Conservation (phyloP, 1,284 basidiomycete species). For the Acaromyces ingoldii region DNA sequence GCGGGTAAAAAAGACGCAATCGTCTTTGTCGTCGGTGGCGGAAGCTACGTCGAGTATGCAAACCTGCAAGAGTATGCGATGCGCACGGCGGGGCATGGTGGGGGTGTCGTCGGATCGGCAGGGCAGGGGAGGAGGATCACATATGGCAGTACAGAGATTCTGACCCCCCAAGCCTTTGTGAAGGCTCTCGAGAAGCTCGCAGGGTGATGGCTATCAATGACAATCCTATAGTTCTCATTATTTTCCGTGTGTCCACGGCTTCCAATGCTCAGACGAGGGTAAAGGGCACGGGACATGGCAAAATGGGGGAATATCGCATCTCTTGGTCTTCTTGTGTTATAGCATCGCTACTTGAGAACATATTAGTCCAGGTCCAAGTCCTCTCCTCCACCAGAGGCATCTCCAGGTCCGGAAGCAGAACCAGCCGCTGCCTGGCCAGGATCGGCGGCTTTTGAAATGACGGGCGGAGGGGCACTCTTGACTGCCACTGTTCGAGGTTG, state of each 20-base stretch:
- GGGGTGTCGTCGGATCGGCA: slow-evolving; percentile 42
- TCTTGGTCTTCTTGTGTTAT: too few relatives aligned
- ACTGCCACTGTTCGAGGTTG: too few relatives aligned
- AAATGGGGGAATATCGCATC: too few relatives aligned
- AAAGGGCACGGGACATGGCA: too few relatives aligned
- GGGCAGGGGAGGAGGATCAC: slow-evolving; percentile 62
- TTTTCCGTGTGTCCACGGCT: not conserved
- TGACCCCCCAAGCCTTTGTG: slow-evolving; percentile 82
- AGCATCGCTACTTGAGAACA: too few relatives aligned
- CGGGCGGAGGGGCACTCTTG: too few relatives aligned
- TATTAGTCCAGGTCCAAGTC: too few relatives aligned
- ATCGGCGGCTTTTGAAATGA: too few relatives aligned
- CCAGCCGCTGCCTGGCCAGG: too few relatives aligned
- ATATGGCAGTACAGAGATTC: slow-evolving; percentile 92
- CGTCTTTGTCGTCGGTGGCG: slow-evolving; percentile 94
- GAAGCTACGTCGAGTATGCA: slow-evolving; percentile 93
- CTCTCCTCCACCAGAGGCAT: too few relatives aligned
- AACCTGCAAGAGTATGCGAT: slow-evolving; percentile 61
- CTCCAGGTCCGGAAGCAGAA: too few relatives aligned
- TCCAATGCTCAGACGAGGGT: too few relatives aligned
- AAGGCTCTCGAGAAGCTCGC: slow-evolving; percentile 56
- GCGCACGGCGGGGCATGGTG: slow-evolving; percentile 15
- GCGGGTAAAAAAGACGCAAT: slow-evolving; percentile 63
- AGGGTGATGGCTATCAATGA: not conserved
- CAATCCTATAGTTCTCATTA: not conserved